phyloP scores from a whole-genome alignment of 768 basidiomycete genomes.

The Rhizopogon salebrosus region DNA sequence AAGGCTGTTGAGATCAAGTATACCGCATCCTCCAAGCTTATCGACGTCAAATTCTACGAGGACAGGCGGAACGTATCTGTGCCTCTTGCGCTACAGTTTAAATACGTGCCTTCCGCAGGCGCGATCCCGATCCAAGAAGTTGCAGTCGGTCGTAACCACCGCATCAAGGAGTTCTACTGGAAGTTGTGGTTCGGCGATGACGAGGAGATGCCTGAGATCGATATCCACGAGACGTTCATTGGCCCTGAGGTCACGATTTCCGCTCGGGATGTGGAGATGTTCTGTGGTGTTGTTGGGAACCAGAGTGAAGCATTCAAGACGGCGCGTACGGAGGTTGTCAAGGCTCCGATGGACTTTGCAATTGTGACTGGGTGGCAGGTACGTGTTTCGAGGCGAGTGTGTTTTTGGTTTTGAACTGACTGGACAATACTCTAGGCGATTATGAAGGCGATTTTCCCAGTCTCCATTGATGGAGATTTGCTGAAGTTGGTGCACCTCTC shows the following conservation, averaged over 20 bases:
- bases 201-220: constrained; percentile 69
- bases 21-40: constrained; percentile 43
- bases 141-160: constrained; percentile 72
- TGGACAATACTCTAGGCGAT: constrained; percentile 67
- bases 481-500: constrained; percentile 95
- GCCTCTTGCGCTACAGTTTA: constrained; percentile 77
- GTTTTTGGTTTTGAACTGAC: not conserved
- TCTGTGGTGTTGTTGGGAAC: constrained; percentile 92
- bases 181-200: constrained; percentile 94
- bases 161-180: constrained; percentile 99
- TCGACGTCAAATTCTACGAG: constrained; percentile 75
- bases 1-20: constrained; percentile 78
- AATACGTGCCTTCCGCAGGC: constrained; percentile 83
- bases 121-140: constrained; percentile 93
- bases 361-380: constrained; percentile 99
- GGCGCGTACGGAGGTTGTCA: constrained; percentile 56
- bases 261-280: constrained; percentile 72
- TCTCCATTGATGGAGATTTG: constrained; percentile 86
- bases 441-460: constrained; percentile 97
- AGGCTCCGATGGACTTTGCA: constrained; percentile 98
- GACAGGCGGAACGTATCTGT: constrained; percentile 74
- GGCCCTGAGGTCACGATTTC: constrained; percentile 84
- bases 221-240: constrained; percentile 76
- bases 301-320: constrained; percentile 88
- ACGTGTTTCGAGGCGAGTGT: constrained; percentile 21